Evolutionary conservation across 1,284 basidiomycete species (phyloP).

Genomic region (Naganishia liquefaciens): DNA sequence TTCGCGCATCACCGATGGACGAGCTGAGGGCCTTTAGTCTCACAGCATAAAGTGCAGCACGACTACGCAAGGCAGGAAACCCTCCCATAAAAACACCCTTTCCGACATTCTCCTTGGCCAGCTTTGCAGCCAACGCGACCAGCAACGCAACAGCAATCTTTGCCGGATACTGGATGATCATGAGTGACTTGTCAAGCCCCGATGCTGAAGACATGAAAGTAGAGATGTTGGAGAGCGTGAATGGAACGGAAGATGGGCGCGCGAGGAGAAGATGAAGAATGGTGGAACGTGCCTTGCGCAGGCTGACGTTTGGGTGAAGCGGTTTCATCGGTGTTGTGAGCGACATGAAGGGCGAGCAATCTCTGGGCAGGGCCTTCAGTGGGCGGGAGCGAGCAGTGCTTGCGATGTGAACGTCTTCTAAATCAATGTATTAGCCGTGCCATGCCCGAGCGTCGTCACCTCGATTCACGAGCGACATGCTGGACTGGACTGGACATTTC

Average conservation of each 20-base stretch:
- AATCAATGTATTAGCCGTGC: too few species aligned
- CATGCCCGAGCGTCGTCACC: too few species aligned
- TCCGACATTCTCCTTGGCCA: background rate
- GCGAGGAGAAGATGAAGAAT: constrained; percentile 30
- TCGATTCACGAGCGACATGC: too few species aligned
- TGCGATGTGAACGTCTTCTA: too few species aligned
- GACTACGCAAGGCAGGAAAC: background rate
- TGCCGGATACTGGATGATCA: constrained; percentile 49
- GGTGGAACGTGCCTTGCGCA: constrained; percentile 1
- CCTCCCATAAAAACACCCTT: background rate
- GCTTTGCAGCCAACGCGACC: constrained; percentile 9
- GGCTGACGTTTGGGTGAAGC: background rate
- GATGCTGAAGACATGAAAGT: constrained; percentile 41
- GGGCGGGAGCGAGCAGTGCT: background rate
- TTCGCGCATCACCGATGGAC: constrained; percentile 47
- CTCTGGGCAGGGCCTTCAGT: too few species aligned
- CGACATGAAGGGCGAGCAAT: constrained; percentile 5
- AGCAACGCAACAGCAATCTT: constrained; percentile 35
- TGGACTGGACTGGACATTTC: too few species aligned
- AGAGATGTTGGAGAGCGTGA: constrained; percentile 40
- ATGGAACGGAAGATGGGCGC: constrained; percentile 15
- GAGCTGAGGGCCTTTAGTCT: constrained; percentile 43
- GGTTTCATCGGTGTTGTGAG: constrained; percentile 7
- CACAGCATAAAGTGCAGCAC: constrained; percentile 37
- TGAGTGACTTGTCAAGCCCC: constrained; percentile 50